Evolutionary conservation across 345 rosid genomes (phyloP).

Genomic region (Hevea brasiliensis): DNA sequence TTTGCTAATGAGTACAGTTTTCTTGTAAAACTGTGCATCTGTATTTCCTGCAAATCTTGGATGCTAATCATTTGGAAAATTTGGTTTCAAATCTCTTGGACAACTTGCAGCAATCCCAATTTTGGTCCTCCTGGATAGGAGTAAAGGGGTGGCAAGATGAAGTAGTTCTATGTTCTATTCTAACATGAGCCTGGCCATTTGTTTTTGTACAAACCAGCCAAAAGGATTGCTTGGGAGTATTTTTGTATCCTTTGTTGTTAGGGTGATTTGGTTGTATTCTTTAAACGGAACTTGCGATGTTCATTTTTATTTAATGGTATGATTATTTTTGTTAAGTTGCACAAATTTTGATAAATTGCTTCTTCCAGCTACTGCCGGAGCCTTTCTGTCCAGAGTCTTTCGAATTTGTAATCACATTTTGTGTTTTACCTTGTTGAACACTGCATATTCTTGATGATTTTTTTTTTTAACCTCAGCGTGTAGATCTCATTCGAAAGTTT

Average conservation of each 20-base stretch:
- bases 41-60: slow-evolving; percentile 2
- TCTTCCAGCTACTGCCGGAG: not conserved
- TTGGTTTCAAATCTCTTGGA: slow-evolving; percentile 7
- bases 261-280: slow-evolving; percentile 27
- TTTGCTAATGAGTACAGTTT: slow-evolving; percentile 37
- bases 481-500: no score
- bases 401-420: not conserved
- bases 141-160: slow-evolving; percentile 23
- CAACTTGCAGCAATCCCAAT: slow-evolving; percentile 29
- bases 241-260: slow-evolving; percentile 23
- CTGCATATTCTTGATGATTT: no score
- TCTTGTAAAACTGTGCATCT: slow-evolving; percentile 43
- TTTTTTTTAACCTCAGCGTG: no score
- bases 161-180: slow-evolving; percentile 17
- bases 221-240: slow-evolving; percentile 7
- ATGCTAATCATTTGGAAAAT: not conserved
- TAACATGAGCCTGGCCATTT: slow-evolving; percentile 19
- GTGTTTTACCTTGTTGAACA: no score
- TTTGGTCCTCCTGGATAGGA: slow-evolving; percentile 42
- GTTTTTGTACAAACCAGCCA: slow-evolving; percentile 27
- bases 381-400: not conserved
- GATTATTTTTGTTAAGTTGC: slow-evolving; percentile 10
- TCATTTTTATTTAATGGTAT: slow-evolving; percentile 13
- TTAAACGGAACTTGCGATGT: slow-evolving; percentile 19
- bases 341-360: not conserved